Evolutionary conservation across 129 eudicot species (phyloP), one percentile per base, ranked within the genome.

Genomic region (Flaveria sonorensis): DNA sequence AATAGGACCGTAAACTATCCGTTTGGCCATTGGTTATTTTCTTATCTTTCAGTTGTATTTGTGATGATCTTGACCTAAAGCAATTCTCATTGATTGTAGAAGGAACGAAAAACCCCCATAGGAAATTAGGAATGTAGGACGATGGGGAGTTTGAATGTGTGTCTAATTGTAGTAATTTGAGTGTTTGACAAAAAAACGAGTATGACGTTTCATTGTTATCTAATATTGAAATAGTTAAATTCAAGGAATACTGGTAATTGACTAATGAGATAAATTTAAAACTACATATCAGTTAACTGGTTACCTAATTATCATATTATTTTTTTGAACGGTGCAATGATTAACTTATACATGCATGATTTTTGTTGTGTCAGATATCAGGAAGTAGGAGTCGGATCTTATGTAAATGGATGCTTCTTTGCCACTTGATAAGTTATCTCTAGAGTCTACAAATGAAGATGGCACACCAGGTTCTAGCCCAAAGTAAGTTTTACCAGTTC

Each of bases 371-470:
- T 79, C 68, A 42, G 74, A 42, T 73, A 32, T 10, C 71, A 16
- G 60, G 74, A 71, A 46, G 8, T 24, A 52, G 21, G 36, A 68
- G 42, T 23, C 52, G 0, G 10, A 18, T 24, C 21, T 42, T 39
- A 6, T 12, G 32, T 8, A 56, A 73, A 82, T 85, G 89, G 89
- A 82, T 72, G 62, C 48, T 57, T 73, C 70, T 3, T 75, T 92
- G 57, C 96, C 93, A 4, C 23, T 85, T 20, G 91, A 92, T 69
- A 92, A 89, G 72, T 57, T 89, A 71, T 73, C 50, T 16, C 36
- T 84, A 53, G 81, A 47, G 42, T 48, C 62, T 9, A 53, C 66
- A 6, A 70, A 73, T 18, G 69, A 75, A 19, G 81, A 83, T 55
- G 84, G 39, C 24, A 60, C 74, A 3, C 65, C 83, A 45, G 51